A percentile compares a stretch with the other conserved stretches of the same genome.
Evolutionary conservation across 306 rosid genomes (phyloP).

Genomic region (Cotoneaster glaucophyllus): DNA sequence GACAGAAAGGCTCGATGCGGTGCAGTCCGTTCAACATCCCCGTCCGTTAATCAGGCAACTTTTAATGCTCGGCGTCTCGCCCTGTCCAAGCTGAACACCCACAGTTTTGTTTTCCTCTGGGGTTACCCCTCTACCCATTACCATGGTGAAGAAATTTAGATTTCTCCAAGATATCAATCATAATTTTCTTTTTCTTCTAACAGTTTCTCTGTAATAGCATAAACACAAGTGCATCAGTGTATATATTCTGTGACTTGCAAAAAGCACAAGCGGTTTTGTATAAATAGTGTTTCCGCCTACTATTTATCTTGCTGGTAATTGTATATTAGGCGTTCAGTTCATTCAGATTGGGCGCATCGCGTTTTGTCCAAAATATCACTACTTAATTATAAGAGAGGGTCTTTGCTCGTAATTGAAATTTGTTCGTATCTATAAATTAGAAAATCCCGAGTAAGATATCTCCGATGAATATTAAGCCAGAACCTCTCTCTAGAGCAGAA

Average conservation of each 20-base stretch:
- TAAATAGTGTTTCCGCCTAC: background rate
- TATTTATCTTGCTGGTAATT: background rate
- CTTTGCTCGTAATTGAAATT: background rate
- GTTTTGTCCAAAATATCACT: background rate
- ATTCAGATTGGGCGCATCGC: background rate
- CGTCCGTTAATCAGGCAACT: background rate
- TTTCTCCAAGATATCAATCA: background rate
- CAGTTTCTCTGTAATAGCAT: conserved; percentile 2
- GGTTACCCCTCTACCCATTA: background rate
- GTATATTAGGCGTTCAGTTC: background rate
- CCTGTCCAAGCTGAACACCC: background rate
- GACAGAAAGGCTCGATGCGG: background rate
- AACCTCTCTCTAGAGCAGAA: background rate
- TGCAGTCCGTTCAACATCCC: background rate
- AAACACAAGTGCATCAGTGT: conserved; percentile 2
- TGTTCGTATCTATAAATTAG: background rate
- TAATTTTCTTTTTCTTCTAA: background rate
- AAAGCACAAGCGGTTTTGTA: conserved; percentile 13
- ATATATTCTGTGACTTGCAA: background rate
- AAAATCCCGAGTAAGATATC: background rate
- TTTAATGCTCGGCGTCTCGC: background rate
- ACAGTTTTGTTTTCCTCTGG: conserved; percentile 15
- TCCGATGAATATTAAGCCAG: background rate
- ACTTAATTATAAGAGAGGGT: background rate
- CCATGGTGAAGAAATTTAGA: background rate